These are phyloP conservation scores for Pyrus betulifolia DNA, from an alignment of 306 rosid genomes.

Conservation along the genomic window DNA sequence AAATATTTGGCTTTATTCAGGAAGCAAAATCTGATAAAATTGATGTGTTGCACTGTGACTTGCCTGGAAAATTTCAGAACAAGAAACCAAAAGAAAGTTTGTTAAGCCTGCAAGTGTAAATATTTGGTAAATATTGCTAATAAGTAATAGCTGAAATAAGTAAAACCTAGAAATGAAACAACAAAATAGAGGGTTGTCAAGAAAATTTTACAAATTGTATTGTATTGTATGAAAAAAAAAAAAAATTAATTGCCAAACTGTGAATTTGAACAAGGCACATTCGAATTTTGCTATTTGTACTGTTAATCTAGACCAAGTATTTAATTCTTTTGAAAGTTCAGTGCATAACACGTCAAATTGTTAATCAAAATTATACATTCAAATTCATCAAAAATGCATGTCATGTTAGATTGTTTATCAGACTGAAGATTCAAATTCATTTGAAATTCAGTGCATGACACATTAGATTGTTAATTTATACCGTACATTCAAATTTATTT, in stretches of 20 bases:
- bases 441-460: neutral
- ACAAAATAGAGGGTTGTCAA: neutral
- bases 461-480: neutral
- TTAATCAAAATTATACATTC: neutral
- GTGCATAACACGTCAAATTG: neutral
- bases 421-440: neutral
- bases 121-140: neutral
- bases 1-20: conserved; percentile 2
- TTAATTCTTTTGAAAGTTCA: neutral
- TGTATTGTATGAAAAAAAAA: too few relatives aligned
- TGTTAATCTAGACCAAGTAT: neutral
- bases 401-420: neutral
- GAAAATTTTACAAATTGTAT: neutral
- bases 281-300: neutral
- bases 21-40: conserved; percentile 9
- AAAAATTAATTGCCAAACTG: neutral
- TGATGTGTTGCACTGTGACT: neutral
- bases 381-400: too few relatives aligned
- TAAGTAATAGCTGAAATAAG: neutral
- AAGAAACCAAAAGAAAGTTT: neutral
- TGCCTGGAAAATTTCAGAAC: conserved; percentile 16
- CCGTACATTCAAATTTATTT: neutral
- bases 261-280: neutral
- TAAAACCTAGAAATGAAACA: neutral
- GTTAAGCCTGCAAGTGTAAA: neutral